Evolutionary conservation across 1,284 basidiomycete species (phyloP).

Genomic region (Puccinia polysora): DNA sequence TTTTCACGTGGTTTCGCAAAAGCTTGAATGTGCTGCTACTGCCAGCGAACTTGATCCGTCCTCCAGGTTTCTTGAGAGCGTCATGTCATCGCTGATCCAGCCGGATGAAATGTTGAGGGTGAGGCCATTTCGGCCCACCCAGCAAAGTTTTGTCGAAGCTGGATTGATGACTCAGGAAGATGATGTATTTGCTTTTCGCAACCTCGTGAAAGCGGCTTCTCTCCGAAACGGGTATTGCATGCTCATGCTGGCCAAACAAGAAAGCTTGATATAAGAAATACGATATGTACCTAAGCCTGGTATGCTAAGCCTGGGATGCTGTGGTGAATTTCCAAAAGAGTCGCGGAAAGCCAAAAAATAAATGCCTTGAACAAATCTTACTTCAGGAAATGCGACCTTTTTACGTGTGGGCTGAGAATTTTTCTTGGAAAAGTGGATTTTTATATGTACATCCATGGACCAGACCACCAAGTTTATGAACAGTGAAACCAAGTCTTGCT

Average conservation of each 20-base stretch:
- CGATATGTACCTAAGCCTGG: too few species aligned
- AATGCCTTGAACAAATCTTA: too few species aligned
- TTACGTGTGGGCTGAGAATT: too few species aligned
- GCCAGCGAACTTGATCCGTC: constrained; percentile 9
- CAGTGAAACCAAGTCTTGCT: too few species aligned
- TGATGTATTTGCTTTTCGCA: too few species aligned
- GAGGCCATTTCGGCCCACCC: constrained; percentile 20
- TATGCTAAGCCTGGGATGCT: too few species aligned
- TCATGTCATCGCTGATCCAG: constrained; percentile 4
- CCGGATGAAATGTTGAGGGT: constrained; percentile 10
- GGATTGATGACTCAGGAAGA: constrained; percentile 4
- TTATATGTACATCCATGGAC: too few species aligned
- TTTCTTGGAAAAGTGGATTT: too few species aligned
- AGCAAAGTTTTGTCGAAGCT: constrained; percentile 17
- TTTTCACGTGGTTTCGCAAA: constrained; percentile 1
- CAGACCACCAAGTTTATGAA: too few species aligned
- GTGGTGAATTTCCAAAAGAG: too few species aligned
- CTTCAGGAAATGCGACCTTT: too few species aligned
- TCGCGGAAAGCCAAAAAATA: too few species aligned
- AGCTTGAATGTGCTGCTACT: constrained; percentile 37
- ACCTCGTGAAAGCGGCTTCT: neutral
- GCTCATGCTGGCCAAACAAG: constrained; percentile 38
- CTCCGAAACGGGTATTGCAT: constrained; percentile 30
- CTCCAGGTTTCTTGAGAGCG: constrained; percentile 6
- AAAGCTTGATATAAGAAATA: constrained; percentile 35